A percentile compares a stretch with the other conserved stretches of the same genome.
Evolutionary conservation across 768 basidiomycete genomes (phyloP).

Genomic region (Collybiopsis luxurians): DNA sequence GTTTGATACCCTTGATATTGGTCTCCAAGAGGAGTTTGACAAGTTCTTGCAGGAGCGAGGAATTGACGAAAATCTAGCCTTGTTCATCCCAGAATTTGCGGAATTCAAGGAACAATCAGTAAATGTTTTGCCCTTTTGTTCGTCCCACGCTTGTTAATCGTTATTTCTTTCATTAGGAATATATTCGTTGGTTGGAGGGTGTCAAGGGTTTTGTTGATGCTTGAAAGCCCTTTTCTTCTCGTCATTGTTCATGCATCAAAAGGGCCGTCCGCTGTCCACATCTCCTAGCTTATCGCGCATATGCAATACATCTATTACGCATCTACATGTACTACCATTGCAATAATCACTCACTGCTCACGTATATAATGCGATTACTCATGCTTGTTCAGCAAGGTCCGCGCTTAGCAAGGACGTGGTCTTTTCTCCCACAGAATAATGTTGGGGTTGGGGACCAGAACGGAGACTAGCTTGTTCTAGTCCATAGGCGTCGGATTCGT

Average conservation of each 20-base stretch:
- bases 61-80: constrained; percentile 75
- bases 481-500: no score
- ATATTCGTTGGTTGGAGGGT: constrained; percentile 82
- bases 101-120: constrained; percentile 94
- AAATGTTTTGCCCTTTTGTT: constrained; percentile 16
- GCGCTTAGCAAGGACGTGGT: no score
- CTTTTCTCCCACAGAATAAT: no score
- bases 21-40: constrained; percentile 90
- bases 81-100: constrained; percentile 87
- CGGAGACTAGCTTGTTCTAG: no score
- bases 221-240: background rate
- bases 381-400: no score
- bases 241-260: background rate
- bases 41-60: constrained; percentile 88
- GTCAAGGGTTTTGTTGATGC: constrained; percentile 80
- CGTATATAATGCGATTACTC: no score
- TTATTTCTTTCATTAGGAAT: constrained; percentile 58
- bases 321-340: no score
- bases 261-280: background rate
- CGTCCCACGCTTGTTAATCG: background rate
- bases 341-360: no score
- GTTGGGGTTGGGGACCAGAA: no score
- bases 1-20: constrained; percentile 88
- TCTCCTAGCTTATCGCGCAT: background rate
- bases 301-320: no score